Conservation (phyloP, 495 filamentous ascomycete genomes). For the Penicillium soppii region DNA sequence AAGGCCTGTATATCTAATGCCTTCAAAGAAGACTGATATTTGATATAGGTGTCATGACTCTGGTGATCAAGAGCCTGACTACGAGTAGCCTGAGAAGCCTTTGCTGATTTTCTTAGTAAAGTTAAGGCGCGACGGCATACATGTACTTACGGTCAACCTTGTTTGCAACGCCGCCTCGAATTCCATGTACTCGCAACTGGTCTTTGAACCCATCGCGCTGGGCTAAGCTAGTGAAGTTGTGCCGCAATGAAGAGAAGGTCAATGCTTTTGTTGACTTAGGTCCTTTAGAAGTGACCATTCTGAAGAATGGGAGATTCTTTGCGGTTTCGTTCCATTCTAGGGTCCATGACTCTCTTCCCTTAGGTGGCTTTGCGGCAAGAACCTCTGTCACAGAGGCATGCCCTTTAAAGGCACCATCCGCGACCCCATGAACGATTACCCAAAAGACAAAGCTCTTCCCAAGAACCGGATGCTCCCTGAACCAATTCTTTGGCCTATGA, state of each 20-base stretch:
- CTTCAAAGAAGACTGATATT: conserved; percentile 21
- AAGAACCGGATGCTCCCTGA: conserved; percentile 18
- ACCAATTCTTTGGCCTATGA: conserved; percentile 21
- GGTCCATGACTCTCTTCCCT: conserved; percentile 21
- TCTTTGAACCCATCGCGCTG: conserved; percentile 22
- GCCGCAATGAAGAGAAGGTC: conserved; percentile 12
- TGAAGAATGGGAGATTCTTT: conserved; percentile 11
- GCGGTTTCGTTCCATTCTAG: conserved; percentile 11
- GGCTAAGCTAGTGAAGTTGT: conserved; percentile 19
- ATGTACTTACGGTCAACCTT: conserved; percentile 8
- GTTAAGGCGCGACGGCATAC: not conserved
- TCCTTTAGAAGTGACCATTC: conserved; percentile 10
- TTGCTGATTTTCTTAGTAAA: conserved; percentile 10
- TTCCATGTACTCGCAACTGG: conserved; percentile 16
- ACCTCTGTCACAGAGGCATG: conserved; percentile 13
- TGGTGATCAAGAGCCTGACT: conserved; percentile 20
- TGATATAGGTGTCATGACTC: conserved; percentile 23
- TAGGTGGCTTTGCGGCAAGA: conserved; percentile 12
- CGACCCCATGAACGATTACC: conserved; percentile 17
- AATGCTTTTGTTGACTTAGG: conserved; percentile 1
- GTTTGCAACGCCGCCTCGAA: conserved; percentile 18
- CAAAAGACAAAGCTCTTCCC: conserved; percentile 21
- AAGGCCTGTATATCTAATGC: conserved; percentile 21
- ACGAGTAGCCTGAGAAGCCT: conserved; percentile 21
- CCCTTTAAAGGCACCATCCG: conserved; percentile 24